Evolutionary conservation across 1,284 basidiomycete genomes (phyloP).

Genomic region (Trichosporon sp.): DNA sequence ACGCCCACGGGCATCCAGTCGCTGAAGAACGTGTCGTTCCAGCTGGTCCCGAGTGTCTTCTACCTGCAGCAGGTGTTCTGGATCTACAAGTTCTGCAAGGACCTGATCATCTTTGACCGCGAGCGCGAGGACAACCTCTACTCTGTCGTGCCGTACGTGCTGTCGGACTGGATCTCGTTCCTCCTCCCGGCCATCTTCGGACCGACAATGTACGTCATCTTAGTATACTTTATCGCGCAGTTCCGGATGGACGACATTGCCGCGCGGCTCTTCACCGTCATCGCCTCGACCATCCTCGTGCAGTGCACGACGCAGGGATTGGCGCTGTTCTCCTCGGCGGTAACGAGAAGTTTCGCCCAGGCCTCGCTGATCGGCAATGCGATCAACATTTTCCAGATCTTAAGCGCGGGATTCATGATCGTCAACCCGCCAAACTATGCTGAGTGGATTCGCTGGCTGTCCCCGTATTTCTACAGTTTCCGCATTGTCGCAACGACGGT

Average conservation of each 20-base stretch:
- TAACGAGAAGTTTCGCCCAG: conserved; percentile 45
- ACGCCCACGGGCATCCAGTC: conserved; percentile 49
- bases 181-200: conserved; percentile 42
- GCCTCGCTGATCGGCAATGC: conserved; percentile 47
- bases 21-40: conserved; percentile 46
- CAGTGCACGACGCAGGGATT: conserved; percentile 49
- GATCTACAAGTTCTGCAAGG: conserved; percentile 46
- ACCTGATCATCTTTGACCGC: conserved; percentile 52
- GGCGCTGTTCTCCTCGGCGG: conserved; percentile 44
- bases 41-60: conserved; percentile 44
- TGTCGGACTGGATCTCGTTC: conserved; percentile 45
- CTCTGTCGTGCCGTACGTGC: conserved; percentile 46
- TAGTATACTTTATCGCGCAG: conserved; percentile 46
- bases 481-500: conserved; percentile 46
- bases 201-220: conserved; percentile 43
- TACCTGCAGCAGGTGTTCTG: conserved; percentile 45
- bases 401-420: conserved; percentile 41
- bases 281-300: conserved; percentile 45
- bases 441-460: conserved; percentile 49
- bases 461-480: conserved; percentile 41
- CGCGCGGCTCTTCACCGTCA: conserved; percentile 46
- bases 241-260: conserved; percentile 47
- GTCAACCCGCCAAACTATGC: conserved; percentile 49
- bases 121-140: conserved; percentile 47
- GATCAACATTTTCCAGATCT: conserved; percentile 34